phyloP scores from a whole-genome alignment of 176 grass and related monocot genomes.

The Otatea glauca region DNA sequence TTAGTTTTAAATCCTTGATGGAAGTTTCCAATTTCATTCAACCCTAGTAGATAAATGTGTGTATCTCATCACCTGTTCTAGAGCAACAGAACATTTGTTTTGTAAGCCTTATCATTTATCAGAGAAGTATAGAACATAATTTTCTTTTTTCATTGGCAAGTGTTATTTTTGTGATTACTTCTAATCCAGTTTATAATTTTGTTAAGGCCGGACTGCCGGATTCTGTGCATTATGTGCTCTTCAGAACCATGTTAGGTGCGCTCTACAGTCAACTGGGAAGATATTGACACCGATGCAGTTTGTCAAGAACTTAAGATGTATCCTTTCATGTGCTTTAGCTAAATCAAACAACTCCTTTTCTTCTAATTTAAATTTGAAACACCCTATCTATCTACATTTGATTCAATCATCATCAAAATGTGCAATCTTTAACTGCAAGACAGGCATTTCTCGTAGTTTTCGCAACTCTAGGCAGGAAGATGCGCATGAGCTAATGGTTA shows the following conservation, averaged over 20 bases:
- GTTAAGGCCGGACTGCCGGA: slow-evolving; percentile 58
- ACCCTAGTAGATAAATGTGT: neutral
- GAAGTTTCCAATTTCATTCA: neutral
- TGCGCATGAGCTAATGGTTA: slow-evolving; percentile 90
- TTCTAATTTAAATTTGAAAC: neutral
- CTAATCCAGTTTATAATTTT: slow-evolving; percentile 34
- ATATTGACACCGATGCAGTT: slow-evolving; percentile 67
- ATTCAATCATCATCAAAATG: neutral
- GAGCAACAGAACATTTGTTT: neutral
- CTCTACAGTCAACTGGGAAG: slow-evolving; percentile 78
- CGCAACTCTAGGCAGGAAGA: slow-evolving; percentile 78
- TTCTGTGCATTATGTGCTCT: slow-evolving; percentile 86
- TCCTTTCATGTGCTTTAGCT: slow-evolving; percentile 35
- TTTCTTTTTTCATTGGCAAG: neutral
- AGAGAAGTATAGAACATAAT: neutral
- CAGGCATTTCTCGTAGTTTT: slow-evolving; percentile 79
- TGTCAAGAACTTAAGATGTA: slow-evolving; percentile 87
- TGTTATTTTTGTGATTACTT: neutral
- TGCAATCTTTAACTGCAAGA: slow-evolving; percentile 48
- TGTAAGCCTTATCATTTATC: neutral
- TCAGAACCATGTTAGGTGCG: slow-evolving; percentile 70
- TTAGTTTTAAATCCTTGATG: neutral
- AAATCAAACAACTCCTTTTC: slow-evolving; percentile 18
- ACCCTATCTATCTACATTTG: neutral
- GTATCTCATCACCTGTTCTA: neutral